phyloP scores from a whole-genome alignment of 1,284 basidiomycete genomes.

The Melampsora larici-populina region DNA sequence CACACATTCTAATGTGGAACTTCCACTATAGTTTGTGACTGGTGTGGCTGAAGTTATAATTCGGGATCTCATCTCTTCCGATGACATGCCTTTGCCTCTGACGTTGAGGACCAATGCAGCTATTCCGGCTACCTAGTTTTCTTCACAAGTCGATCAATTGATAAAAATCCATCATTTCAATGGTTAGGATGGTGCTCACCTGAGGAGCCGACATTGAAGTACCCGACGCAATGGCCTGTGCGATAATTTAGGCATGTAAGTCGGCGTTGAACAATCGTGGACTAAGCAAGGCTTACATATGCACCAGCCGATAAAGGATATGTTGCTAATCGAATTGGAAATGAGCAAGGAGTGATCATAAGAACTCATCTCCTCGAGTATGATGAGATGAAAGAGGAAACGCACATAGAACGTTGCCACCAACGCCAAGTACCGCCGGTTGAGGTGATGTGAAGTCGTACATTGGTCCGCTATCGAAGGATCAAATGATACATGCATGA shows the following conservation, averaged over 20 bases:
- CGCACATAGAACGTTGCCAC: conserved; percentile 41
- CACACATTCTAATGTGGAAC: conserved; percentile 37
- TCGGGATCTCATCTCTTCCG: conserved; percentile 25
- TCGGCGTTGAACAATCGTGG: background rate
- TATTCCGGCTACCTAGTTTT: conserved; percentile 33
- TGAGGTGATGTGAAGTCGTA: conserved; percentile 36
- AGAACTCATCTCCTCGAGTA: too few relatives aligned
- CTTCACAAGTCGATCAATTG: background rate
- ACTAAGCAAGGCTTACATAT: conserved; percentile 20
- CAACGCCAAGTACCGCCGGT: conserved; percentile 38
- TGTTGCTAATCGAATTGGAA: conserved; percentile 14
- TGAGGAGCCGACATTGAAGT: conserved; percentile 38
- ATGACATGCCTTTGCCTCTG: conserved; percentile 25
- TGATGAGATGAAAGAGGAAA: background rate
- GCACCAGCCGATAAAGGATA: conserved; percentile 34
- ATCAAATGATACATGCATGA: background rate
- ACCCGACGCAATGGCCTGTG: conserved; percentile 39
- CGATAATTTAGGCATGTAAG: background rate
- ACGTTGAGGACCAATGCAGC: conserved; percentile 35
- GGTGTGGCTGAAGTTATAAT: conserved; percentile 29
- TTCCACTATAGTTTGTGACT: conserved; percentile 30
- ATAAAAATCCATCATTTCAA: too few relatives aligned
- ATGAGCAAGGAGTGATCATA: too few relatives aligned
- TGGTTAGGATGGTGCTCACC: background rate
- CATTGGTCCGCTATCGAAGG: conserved; percentile 31